phyloP scores from a whole-genome alignment of 805 yeast species.

The Candida hispaniensis region DNA sequence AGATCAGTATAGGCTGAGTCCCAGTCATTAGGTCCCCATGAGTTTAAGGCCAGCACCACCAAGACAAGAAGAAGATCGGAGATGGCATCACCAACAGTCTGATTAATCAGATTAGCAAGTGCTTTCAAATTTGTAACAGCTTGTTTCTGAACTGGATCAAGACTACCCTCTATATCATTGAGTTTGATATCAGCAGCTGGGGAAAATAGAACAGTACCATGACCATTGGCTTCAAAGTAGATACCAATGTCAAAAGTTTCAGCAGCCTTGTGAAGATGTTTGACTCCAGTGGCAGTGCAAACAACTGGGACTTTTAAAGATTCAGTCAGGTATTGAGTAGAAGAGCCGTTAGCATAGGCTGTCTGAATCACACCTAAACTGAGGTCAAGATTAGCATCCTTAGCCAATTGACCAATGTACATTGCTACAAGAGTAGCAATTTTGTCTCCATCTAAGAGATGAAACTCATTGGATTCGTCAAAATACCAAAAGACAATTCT shows the following conservation, averaged over 20 bases:
- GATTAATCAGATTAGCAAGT: slow-evolving; percentile 71
- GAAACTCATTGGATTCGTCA: slow-evolving; percentile 28
- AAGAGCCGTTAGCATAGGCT: slow-evolving; percentile 93
- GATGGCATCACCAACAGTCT: slow-evolving; percentile 97
- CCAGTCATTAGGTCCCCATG: slow-evolving; percentile 62
- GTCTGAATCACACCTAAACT: slow-evolving; percentile 85
- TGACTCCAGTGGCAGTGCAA: slow-evolving; percentile 93
- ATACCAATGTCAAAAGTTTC: slow-evolving; percentile 78
- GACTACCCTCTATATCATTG: slow-evolving; percentile 31
- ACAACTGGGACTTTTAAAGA: slow-evolving; percentile 63
- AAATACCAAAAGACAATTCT: slow-evolving; percentile 64
- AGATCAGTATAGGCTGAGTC: slow-evolving; percentile 65
- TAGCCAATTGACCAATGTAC: slow-evolving; percentile 41
- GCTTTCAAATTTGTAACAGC: slow-evolving; percentile 47
- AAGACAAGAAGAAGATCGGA: slow-evolving; percentile 80
- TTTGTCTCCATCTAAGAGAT: slow-evolving; percentile 78
- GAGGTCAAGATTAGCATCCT: slow-evolving; percentile 34
- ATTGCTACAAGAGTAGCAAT: slow-evolving; percentile 76
- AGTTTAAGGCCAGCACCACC: slow-evolving; percentile 46
- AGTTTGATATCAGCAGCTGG: slow-evolving; percentile 36
- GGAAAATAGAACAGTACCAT: slow-evolving; percentile 86
- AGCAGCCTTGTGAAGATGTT: slow-evolving; percentile 90
- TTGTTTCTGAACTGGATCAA: slow-evolving; percentile 36
- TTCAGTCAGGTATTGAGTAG: slow-evolving; percentile 59
- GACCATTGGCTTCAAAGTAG: slow-evolving; percentile 98